Evolutionary conservation across 2,329 filamentous ascomycete genomes (phyloP), one percentile per base, ranked within the genome.

Genomic region (Nigrospora sphaerica): DNA sequence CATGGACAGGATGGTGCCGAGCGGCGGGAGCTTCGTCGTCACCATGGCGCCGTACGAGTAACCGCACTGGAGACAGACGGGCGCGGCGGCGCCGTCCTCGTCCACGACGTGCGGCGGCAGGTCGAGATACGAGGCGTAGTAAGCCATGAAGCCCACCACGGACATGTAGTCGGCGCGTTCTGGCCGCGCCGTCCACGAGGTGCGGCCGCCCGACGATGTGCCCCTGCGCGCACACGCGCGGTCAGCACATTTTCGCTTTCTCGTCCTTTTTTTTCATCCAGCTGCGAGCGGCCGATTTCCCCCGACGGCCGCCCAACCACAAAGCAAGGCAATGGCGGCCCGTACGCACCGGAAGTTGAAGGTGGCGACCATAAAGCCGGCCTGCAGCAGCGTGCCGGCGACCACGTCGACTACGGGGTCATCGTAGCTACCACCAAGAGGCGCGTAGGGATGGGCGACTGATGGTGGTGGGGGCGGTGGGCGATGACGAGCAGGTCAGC

Each of bases 11-110:
- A 95, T 78, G 0, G 72, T 64, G 12, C 70, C 62, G 33, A 84
- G 66, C 0, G 81, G 72, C 0, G 89, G 88, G 0, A 95, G 74
- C 47, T 85, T 81, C 1, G 78, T 81, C 2, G 88, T 82, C 35
- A 97, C 79, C 59, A 95, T 77, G 5, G 89, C 88, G 38, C 93
- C 93, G 63, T 96, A 96, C 0, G 90, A 95, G 63, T 96, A 96
- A 12, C 91, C 91, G 2, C 78, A 85, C 7, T 93, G 71, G 6
- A 95, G 57, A 3, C 83, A 59, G 41, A 72, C 46, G 3, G 64
- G 67, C 2, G 52, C 54, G 32, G 53, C 13, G 42, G 49, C 32
- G 42, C 42, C 34, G 2, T 42, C 34, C 19, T 43, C 42, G 16
- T 42, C 40, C 14, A 14, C 41, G 19, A 42, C 34, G 36, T 44